Base-by-base conservation (phyloP, 2,329 filamentous ascomycete species). In the Fusarium armeniacum region DNA sequence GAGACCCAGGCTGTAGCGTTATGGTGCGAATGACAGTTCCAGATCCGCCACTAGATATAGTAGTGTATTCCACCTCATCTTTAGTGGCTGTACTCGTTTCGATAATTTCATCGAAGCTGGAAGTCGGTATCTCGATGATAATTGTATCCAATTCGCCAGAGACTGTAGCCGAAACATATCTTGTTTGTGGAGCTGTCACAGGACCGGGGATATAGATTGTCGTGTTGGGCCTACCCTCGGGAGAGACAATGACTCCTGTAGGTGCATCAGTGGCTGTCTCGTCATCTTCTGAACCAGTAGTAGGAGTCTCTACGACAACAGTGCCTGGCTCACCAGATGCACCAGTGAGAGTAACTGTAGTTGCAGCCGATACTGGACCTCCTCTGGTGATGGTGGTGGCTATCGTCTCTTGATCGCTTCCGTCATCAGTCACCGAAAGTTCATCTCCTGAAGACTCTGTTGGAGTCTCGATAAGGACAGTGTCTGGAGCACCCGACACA, bases 391-490 rank as follows among this genome's bases (percentile, higher is more conserved):
- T 30, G 3, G 63, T 66, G 3, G 47, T 57, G 4, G 46, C 35
- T 13, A n/a, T 24, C 8, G 16, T n/a, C 1, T 50, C 47, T 10
- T 16, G 32, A 50, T 11, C 22, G 2, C 33, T 22, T 13, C 11
- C 46, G 18, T 7, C 5, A 1, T 26, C 51, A 16, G 41, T 60
- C 3, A n/a, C 28, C 12, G 58, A 47, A 22, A 43, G 28, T 3
- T 53, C 38, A 1, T 44, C 36, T 5, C 13, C 6, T 3, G 2
- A 15, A 8, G 30, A n/a, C 2, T 11, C n/a, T 2, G 53, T 54
- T 1, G 63, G 63, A 3, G 41, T 67, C 18, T 67, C 50, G 1
- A 67, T 4, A 4, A 67, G 35, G 1, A 67, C 28, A 1, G 51
- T 66, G 0, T 54, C 56, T 20, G 56, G 55, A 3, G 36, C 33